A percentile compares a stretch with the other conserved stretches of the same genome.
phyloP scores from a whole-genome alignment of 306 rosid genomes.

The Mimosa bimucronata region DNA sequence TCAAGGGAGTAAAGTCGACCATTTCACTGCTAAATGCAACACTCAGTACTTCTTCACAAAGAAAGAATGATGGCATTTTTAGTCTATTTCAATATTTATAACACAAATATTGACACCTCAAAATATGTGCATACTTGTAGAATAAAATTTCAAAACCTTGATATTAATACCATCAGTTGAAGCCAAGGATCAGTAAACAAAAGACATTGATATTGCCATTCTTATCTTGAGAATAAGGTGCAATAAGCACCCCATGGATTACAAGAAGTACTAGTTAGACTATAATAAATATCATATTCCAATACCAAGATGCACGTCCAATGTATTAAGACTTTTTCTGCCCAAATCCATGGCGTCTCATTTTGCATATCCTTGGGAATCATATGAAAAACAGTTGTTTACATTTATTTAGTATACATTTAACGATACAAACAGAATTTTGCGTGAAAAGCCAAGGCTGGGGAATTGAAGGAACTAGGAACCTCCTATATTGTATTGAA shows the following conservation, averaged over 20 bases:
- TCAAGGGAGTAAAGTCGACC: slow-evolving; percentile 30
- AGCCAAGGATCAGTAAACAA: slow-evolving; percentile 12
- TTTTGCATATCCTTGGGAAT: not conserved
- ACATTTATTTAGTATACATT: not conserved
- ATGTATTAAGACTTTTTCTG: slow-evolving; percentile 9
- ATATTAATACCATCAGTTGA: not conserved
- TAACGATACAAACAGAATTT: slow-evolving; percentile 18
- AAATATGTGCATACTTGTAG: not conserved
- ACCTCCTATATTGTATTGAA: slow-evolving; percentile 15
- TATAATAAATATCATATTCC: slow-evolving; percentile 12
- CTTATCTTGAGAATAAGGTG: not conserved
- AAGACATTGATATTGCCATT: slow-evolving; percentile 12
- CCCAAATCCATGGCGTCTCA: not conserved
- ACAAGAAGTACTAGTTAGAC: slow-evolving; percentile 4
- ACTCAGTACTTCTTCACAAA: not conserved
- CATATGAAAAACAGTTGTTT: not conserved
- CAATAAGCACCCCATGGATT: not conserved
- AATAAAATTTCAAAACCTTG: not conserved
- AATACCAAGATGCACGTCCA: slow-evolving; percentile 18
- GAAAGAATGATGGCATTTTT: not conserved
- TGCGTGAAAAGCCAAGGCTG: slow-evolving; percentile 14
- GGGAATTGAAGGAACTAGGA: slow-evolving; percentile 24
- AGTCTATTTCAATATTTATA: not conserved
- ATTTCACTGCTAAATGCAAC: slow-evolving; percentile 9
- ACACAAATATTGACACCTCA: not conserved